phyloP scores from a whole-genome alignment of 768 basidiomycete species.

The Exsudoporus frostii region DNA sequence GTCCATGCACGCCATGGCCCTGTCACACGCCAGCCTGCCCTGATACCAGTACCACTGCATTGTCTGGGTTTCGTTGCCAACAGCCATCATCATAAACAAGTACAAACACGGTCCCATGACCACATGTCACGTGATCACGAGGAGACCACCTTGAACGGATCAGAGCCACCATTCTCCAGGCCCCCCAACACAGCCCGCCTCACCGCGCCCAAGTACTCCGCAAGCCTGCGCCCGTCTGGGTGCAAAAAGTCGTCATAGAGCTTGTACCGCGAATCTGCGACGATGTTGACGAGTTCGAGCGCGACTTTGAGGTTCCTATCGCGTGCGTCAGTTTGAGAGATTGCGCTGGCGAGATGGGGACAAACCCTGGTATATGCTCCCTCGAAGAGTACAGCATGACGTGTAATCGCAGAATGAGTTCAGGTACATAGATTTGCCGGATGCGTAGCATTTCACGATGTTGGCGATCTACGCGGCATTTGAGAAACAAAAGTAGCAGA shows the following conservation, averaged over 20 bases:
- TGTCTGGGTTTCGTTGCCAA: too few species aligned
- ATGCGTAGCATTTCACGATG: constrained; percentile 72
- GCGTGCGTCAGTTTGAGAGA: not conserved
- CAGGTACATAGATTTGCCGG: constrained; percentile 85
- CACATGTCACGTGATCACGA: too few species aligned
- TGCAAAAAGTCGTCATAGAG: constrained; percentile 81
- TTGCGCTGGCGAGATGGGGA: constrained; percentile 6
- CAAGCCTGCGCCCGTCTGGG: constrained; percentile 56
- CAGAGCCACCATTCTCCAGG: constrained; percentile 71
- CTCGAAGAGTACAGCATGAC: constrained; percentile 64
- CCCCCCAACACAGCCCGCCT: constrained; percentile 68
- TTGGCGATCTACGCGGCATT: constrained; percentile 49
- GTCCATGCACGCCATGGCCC: not conserved
- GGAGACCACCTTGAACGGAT: constrained; percentile 57
- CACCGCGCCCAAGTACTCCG: constrained; percentile 73
- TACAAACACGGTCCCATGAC: too few species aligned
- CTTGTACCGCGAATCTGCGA: constrained; percentile 84
- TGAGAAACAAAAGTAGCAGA: not conserved
- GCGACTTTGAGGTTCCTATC: constrained; percentile 73
- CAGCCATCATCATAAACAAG: too few species aligned
- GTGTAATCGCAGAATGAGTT: constrained; percentile 85
- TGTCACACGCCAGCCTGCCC: constrained; percentile 5
- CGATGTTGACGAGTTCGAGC: constrained; percentile 74
- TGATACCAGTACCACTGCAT: not conserved
- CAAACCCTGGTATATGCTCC: constrained; percentile 62